These are phyloP conservation scores for Kwoniella mangroviensis DNA, from an alignment of 768 basidiomycete genomes.

Conservation along the genomic window DNA sequence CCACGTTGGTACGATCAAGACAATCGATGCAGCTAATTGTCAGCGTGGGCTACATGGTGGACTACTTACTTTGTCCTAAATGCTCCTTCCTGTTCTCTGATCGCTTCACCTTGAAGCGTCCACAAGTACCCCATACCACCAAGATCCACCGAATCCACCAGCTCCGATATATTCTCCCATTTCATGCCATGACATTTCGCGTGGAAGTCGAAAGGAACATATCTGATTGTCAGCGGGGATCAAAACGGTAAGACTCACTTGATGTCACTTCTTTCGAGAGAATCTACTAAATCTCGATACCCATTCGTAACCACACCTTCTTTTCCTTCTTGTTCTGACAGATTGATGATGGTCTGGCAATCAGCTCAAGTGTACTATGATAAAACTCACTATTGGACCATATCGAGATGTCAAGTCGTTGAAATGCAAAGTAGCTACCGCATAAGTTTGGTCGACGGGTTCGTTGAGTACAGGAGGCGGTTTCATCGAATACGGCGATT, in stretches of 20 bases:
- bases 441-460: slow-evolving; percentile 72
- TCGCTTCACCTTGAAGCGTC: slow-evolving; percentile 70
- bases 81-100: slow-evolving; percentile 81
- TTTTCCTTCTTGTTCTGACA: slow-evolving; percentile 88
- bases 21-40: slow-evolving; percentile 86
- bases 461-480: slow-evolving; percentile 82
- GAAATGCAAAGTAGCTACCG: slow-evolving; percentile 76
- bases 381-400: slow-evolving; percentile 71
- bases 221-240: slow-evolving; percentile 30
- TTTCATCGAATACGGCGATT: slow-evolving; percentile 82
- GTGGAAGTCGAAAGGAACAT: slow-evolving; percentile 81
- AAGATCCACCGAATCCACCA: slow-evolving; percentile 76
- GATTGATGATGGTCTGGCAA: slow-evolving; percentile 75
- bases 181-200: slow-evolving; percentile 93
- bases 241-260: slow-evolving; percentile 37
- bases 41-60: background rate
- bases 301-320: slow-evolving; percentile 79
- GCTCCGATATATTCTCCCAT: slow-evolving; percentile 86
- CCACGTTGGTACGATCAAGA: slow-evolving; percentile 91
- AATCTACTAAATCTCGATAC: slow-evolving; percentile 72
- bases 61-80: slow-evolving; percentile 64
- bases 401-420: slow-evolving; percentile 69
- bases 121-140: slow-evolving; percentile 87
- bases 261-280: slow-evolving; percentile 58
- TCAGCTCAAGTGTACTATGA: background rate